Base-by-base conservation (phyloP, 768 basidiomycete genomes). In the Leccinum boreale region DNA sequence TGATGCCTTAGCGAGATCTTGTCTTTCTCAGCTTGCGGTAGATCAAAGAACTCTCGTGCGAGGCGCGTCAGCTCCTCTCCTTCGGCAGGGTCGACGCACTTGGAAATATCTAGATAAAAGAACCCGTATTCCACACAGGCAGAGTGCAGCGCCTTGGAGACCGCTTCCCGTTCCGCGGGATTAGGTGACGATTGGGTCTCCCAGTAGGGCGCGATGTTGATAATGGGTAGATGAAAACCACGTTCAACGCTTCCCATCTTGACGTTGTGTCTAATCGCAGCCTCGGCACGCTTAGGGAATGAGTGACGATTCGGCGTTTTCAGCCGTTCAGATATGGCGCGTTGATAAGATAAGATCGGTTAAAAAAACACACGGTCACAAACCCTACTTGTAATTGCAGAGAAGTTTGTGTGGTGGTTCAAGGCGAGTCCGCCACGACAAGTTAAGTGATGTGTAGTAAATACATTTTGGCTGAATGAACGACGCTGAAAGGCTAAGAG, bases 111-210 rank as follows among this genome's bases (percentile, higher is more conserved):
- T 48, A 94, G 77, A 72, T 95, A 96, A 76, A 96, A 94, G 79
- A 96, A 96, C 0, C 94, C 94, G 55, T 84, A 91, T 54, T 89
- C 76, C 21, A 89, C 66, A 65, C 91, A 92, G 8, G 92, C 91
- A 0, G 73, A 67, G 65, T 93, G 92, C 17, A 95, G 73, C 0
- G 84, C 82, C 11, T 79, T 78, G 24, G 82, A 78, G 1, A 75
- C 72, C 2, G 79, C 76, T 46, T 82, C 78, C 23, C 78, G 77
- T 29, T 75, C 73, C 4, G 62, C 50, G 36, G 72, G 68, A 33
- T 65, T 55, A 26, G 57, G 35, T 5, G 72, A 68, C 6, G 72
- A 69, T 51, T 73, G 72, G 12, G 68, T 59, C 44, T 73, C 68
- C 42, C 89, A 73, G 65, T 85, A 90, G 0, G 92, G 87, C 3